Conservation (phyloP, 202 grass and related monocot genomes). For the Carex sylvatica region DNA sequence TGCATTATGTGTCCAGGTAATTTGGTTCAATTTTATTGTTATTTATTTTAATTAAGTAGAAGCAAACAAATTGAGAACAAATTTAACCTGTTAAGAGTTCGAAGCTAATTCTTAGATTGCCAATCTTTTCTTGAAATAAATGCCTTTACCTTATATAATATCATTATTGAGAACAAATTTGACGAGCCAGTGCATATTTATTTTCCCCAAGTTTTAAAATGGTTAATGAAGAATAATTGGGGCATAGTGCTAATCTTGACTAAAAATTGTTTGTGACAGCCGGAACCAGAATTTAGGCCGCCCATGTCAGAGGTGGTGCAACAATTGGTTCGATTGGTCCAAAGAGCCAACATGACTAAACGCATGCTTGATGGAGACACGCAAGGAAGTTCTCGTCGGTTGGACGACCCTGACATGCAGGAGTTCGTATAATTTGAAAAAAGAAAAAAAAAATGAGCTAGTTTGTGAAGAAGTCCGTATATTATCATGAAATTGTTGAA, state of each 20-base stretch:
- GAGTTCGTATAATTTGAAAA: constrained; percentile 50
- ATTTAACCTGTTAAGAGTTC: not conserved
- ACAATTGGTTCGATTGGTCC: constrained; percentile 78
- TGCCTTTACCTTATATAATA: not conserved
- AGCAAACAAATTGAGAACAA: not conserved
- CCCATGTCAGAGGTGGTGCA: constrained; percentile 98
- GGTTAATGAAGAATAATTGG: constrained; percentile 6
- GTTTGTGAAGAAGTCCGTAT: constrained; percentile 1
- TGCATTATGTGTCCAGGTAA: constrained; percentile 91
- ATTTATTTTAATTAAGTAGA: not conserved
- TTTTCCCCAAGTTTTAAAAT: not conserved
- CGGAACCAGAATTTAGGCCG: constrained; percentile 91
- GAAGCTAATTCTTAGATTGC: not conserved
- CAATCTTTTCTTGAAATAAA: not conserved
- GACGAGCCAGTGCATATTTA: not conserved
- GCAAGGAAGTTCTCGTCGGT: constrained; percentile 44
- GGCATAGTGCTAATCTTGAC: not conserved
- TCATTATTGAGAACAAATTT: not conserved
- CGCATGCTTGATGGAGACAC: constrained; percentile 59
- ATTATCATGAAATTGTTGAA: constrained; percentile 1
- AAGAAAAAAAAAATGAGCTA: not conserved
- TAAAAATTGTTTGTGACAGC: constrained; percentile 43
- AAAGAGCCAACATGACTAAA: constrained; percentile 95
- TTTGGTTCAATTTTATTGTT: constrained; percentile 15
- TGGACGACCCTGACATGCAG: constrained; percentile 54